phyloP scores from a whole-genome alignment of 208 protist species.

The Crithidia fasciculata region DNA sequence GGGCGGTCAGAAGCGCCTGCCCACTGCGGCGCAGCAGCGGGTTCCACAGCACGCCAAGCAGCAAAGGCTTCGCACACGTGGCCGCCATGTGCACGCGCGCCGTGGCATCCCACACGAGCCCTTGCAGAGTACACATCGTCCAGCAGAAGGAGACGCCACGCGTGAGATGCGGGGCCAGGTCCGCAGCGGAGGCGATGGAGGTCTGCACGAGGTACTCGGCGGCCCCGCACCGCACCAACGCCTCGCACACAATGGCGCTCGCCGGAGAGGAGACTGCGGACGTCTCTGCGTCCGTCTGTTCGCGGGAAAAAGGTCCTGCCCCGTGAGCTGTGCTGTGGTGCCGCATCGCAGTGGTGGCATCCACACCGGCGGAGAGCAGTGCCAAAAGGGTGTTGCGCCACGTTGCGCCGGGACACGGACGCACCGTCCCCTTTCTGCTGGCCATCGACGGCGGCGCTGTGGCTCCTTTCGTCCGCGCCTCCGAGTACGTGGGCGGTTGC shows the following conservation, averaged over 20 bases:
- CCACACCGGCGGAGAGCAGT: slow-evolving; percentile 7
- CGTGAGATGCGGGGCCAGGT: neutral
- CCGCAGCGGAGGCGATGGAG: slow-evolving; percentile 12
- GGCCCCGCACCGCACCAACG: slow-evolving; percentile 21
- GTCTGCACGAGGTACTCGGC: slow-evolving; percentile 24
- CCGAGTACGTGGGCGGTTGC: no score
- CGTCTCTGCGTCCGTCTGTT: neutral
- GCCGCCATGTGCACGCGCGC: slow-evolving; percentile 29
- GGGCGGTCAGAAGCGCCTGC: slow-evolving; percentile 19
- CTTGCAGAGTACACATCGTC: slow-evolving; percentile 17
- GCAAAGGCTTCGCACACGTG: slow-evolving; percentile 14
- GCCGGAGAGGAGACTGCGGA: neutral
- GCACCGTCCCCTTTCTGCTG: neutral
- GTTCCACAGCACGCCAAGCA: slow-evolving; percentile 31
- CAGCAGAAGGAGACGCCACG: slow-evolving; percentile 18
- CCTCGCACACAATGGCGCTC: slow-evolving; percentile 18
- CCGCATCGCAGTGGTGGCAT: neutral
- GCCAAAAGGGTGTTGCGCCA: slow-evolving; percentile 32
- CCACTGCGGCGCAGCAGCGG: slow-evolving; percentile 25
- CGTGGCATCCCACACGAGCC: slow-evolving; percentile 12
- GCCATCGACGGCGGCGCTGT: neutral
- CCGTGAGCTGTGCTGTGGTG: neutral
- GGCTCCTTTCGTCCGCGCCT: neutral
- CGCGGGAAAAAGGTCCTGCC: neutral
- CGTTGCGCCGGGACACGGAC: neutral